Percentiles rank a stretch among this genome's conserved stretches.
Conservation (phyloP, 1,139 yeast species). For the Candida albicans region DNA sequence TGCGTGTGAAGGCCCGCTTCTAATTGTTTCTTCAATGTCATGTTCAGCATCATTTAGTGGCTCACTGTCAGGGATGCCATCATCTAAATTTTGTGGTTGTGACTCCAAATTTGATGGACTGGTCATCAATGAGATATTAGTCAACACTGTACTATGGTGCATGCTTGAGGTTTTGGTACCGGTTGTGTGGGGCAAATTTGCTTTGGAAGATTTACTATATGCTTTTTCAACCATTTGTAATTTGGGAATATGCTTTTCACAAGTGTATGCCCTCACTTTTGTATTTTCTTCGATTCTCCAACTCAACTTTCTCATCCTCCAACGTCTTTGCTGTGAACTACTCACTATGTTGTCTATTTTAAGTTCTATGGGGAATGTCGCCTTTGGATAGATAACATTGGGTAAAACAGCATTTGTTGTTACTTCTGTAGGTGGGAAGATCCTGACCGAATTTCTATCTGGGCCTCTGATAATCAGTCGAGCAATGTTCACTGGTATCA, state of each 20-base stretch:
- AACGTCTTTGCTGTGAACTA: slow-evolving; percentile 56
- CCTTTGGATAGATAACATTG: slow-evolving; percentile 84
- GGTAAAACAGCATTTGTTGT: slow-evolving; percentile 87
- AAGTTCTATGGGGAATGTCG: slow-evolving; percentile 79
- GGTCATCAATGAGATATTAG: slow-evolving; percentile 22
- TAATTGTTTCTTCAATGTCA: slow-evolving; percentile 13
- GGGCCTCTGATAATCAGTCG: slow-evolving; percentile 81
- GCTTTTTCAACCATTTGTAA: slow-evolving; percentile 47
- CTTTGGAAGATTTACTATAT: slow-evolving; percentile 23
- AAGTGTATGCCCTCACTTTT: slow-evolving; percentile 58
- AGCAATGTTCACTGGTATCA: slow-evolving; percentile 71
- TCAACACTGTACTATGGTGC: slow-evolving; percentile 44
- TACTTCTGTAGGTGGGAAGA: slow-evolving; percentile 93
- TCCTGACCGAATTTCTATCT: slow-evolving; percentile 82
- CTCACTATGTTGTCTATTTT: slow-evolving; percentile 75
- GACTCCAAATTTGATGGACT: slow-evolving; percentile 12
- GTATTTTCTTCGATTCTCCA: slow-evolving; percentile 91
- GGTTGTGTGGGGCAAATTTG: slow-evolving; percentile 8
- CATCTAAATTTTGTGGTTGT: slow-evolving; percentile 1
- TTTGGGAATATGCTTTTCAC: slow-evolving; percentile 54
- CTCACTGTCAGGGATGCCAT: slow-evolving; percentile 9
- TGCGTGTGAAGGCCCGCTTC: slow-evolving; percentile 27
- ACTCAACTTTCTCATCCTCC: slow-evolving; percentile 87
- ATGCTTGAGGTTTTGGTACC: slow-evolving; percentile 19
- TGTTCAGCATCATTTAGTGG: slow-evolving; percentile 6